Evolutionary conservation across 305 asterid species (phyloP).

Genomic region (Fraxinus ornus): DNA sequence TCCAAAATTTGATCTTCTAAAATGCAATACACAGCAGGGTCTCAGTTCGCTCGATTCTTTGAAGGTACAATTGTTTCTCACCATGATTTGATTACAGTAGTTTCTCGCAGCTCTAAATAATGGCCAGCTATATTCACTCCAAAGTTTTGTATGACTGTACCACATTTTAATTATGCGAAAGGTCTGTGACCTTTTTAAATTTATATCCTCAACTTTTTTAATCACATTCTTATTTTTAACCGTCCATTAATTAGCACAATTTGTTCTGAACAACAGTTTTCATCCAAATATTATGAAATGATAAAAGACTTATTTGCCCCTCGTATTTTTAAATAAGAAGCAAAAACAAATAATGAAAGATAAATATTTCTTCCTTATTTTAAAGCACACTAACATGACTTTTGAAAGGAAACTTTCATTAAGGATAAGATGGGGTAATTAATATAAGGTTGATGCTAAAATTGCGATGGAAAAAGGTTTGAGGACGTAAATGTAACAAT

Average conservation of each 20-base stretch:
- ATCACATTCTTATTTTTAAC: background rate
- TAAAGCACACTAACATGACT: background rate
- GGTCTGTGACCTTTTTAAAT: background rate
- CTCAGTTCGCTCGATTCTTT: slow-evolving; percentile 58
- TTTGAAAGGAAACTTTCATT: background rate
- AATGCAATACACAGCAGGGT: slow-evolving; percentile 29
- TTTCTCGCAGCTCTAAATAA: background rate
- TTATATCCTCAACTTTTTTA: background rate
- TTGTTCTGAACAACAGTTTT: background rate
- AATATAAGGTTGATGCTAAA: background rate
- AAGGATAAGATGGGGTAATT: background rate
- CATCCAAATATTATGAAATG: background rate
- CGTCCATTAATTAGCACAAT: background rate
- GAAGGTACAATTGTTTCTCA: slow-evolving; percentile 39
- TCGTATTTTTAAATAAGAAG: background rate
- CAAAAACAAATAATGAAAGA: background rate
- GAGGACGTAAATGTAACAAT: background rate
- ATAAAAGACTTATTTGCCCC: background rate
- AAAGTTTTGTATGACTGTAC: background rate
- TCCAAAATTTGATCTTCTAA: slow-evolving; percentile 37
- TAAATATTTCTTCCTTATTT: background rate
- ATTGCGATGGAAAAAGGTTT: background rate
- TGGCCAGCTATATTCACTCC: background rate
- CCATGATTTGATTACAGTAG: background rate
- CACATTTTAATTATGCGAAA: background rate